These are phyloP conservation scores for Coemansia sp. DNA, from an alignment of 371 early-diverging fungal genomes.

Conservation along the genomic window DNA sequence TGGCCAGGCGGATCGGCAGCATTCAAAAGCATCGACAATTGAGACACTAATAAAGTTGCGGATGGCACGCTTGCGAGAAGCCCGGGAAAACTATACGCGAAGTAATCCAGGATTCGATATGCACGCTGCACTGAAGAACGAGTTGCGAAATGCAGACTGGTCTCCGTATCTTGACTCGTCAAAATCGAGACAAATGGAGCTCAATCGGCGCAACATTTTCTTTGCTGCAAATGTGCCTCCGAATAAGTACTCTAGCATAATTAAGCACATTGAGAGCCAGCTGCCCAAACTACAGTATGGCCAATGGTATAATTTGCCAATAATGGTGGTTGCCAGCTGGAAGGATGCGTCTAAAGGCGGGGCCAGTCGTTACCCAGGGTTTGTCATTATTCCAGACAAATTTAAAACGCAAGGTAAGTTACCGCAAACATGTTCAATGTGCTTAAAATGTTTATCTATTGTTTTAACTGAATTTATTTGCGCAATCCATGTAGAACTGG, in stretches of 20 bases:
- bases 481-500: not conserved
- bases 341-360: constrained; percentile 14
- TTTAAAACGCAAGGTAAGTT: constrained; percentile 16
- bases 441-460: not conserved
- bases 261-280: constrained; percentile 21
- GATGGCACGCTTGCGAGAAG: constrained; percentile 32
- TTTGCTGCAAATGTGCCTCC: constrained; percentile 32
- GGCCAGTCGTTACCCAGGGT: constrained; percentile 26
- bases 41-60: constrained; percentile 15
- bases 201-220: constrained; percentile 28
- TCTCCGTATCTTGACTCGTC: not conserved
- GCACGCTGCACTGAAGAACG: constrained; percentile 14
- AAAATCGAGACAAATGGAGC: constrained; percentile 9
- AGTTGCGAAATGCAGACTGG: constrained; percentile 20
- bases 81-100: constrained; percentile 24
- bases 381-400: constrained; percentile 24
- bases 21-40: not conserved
- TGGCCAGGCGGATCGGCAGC: not conserved
- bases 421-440: not conserved
- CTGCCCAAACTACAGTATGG: constrained; percentile 28
- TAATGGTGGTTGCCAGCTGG: constrained; percentile 41
- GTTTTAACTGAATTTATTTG: not conserved
- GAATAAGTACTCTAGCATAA: constrained; percentile 4
- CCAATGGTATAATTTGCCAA: constrained; percentile 33
- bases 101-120: constrained; percentile 2